Conservation (phyloP, 768 basidiomycete genomes). For the Arthromyces matolae region DNA sequence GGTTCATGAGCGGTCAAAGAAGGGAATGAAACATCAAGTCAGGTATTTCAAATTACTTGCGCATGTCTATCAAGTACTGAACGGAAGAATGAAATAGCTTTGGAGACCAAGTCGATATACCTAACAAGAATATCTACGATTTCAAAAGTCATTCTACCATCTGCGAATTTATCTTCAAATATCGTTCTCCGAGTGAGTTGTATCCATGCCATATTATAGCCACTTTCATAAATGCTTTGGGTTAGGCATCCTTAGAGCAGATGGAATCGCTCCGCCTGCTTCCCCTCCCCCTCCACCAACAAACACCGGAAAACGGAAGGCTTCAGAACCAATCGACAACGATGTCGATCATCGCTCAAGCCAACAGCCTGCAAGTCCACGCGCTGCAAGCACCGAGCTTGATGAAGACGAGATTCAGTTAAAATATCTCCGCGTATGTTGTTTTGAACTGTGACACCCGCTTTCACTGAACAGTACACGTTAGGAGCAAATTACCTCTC, state of each 20-base stretch:
- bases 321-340: neutral
- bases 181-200: conserved; percentile 18
- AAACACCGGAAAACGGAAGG: conserved; percentile 2
- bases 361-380: too few species aligned
- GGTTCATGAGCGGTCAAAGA: conserved; percentile 10
- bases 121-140: neutral
- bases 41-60: neutral
- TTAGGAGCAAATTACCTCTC: neutral
- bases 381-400: too few species aligned
- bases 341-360: neutral
- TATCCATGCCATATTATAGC: neutral
- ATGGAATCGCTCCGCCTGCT: conserved; percentile 8
- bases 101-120: neutral
- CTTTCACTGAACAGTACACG: neutral
- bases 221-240: neutral
- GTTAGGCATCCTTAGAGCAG: conserved; percentile 11
- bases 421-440: too few species aligned
- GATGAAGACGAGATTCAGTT: too few species aligned
- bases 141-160: neutral
- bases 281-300: neutral
- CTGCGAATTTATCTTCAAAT: conserved; percentile 16
- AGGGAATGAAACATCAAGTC: conserved; percentile 5
- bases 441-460: too few species aligned
- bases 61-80: neutral
- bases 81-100: neutral